Evolutionary conservation across 495 filamentous ascomycete species (phyloP).

Genomic region (Echria macrotheca): DNA sequence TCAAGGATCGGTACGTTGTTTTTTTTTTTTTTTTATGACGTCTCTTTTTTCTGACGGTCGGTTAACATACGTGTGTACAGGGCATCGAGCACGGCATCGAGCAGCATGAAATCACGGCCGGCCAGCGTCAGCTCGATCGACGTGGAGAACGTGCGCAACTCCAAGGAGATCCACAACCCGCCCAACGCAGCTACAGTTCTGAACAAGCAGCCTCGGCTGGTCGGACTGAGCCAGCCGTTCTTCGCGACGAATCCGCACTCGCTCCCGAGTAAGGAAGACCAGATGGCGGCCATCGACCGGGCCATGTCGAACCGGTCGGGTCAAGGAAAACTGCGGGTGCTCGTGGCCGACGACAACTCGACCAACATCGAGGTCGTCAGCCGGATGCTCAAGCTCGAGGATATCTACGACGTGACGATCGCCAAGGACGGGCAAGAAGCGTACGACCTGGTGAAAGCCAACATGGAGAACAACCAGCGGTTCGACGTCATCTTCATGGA

Average conservation of each 20-base stretch:
- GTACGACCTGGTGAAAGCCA: slow-evolving; percentile 74
- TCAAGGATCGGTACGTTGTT: slow-evolving; percentile 54
- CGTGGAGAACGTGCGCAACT: slow-evolving; percentile 42
- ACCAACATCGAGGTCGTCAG: slow-evolving; percentile 92
- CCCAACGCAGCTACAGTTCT: slow-evolving; percentile 23
- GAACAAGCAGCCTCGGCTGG: slow-evolving; percentile 64
- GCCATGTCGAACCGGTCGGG: slow-evolving; percentile 48
- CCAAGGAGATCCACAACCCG: slow-evolving; percentile 27
- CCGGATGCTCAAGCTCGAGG: slow-evolving; percentile 51
- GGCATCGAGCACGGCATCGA: slow-evolving; percentile 42
- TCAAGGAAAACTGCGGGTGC: slow-evolving; percentile 63
- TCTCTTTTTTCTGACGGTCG: no score
- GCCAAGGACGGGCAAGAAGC: slow-evolving; percentile 89
- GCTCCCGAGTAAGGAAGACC: slow-evolving; percentile 31
- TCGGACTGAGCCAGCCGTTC: slow-evolving; percentile 81
- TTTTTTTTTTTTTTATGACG: no score
- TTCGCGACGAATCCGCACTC: slow-evolving; percentile 57
- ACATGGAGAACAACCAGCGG: slow-evolving; percentile 63
- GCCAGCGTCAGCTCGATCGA: slow-evolving; percentile 74
- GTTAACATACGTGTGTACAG: no score
- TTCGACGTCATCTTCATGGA: slow-evolving; percentile 95
- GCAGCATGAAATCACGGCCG: slow-evolving; percentile 60
- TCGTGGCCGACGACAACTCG: slow-evolving; percentile 93
- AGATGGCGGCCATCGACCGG: slow-evolving; percentile 40
- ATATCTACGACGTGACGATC: slow-evolving; percentile 64